Evolutionary conservation across 2,329 filamentous ascomycete genomes (phyloP).

Genomic region (Coniochaeta pulveracea): DNA sequence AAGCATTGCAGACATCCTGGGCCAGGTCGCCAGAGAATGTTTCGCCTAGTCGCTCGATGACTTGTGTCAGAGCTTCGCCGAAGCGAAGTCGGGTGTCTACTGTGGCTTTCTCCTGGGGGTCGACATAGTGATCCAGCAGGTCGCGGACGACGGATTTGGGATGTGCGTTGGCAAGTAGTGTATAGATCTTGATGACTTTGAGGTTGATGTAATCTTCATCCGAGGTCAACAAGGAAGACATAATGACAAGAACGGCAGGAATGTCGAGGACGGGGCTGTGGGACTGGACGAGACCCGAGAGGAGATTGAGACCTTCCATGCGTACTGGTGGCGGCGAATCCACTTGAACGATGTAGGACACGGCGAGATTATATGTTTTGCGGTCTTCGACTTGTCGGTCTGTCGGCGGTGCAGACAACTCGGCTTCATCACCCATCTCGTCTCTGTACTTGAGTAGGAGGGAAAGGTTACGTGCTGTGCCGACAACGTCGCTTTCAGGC

Average conservation of each 20-base stretch:
- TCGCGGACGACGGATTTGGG: slow-evolving; percentile 51
- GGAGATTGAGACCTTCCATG: slow-evolving; percentile 50
- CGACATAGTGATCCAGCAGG: slow-evolving; percentile 56
- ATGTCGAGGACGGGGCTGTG: slow-evolving; percentile 52
- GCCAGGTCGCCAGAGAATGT: slow-evolving; percentile 44
- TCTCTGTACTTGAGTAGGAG: slow-evolving; percentile 45
- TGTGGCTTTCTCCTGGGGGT: slow-evolving; percentile 42
- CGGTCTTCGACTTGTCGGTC: slow-evolving; percentile 45
- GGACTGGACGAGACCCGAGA: slow-evolving; percentile 44
- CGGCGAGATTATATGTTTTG: slow-evolving; percentile 49
- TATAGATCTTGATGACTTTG: slow-evolving; percentile 54
- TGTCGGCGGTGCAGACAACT: slow-evolving; percentile 23
- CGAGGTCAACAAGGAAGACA: slow-evolving; percentile 53
- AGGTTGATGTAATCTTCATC: slow-evolving; percentile 62
- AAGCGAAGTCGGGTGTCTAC: slow-evolving; percentile 57
- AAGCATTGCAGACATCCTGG: slow-evolving; percentile 38
- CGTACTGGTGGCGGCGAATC: slow-evolving; percentile 58
- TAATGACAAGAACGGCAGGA: slow-evolving; percentile 49
- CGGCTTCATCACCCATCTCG: slow-evolving; percentile 33
- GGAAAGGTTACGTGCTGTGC: slow-evolving; percentile 44
- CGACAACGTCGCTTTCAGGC: slow-evolving; percentile 28
- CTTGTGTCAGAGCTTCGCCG: slow-evolving; percentile 55
- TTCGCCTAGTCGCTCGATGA: slow-evolving; percentile 48
- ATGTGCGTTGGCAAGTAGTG: slow-evolving; percentile 48
- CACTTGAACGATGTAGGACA: slow-evolving; percentile 49